These are phyloP conservation scores for Pseudogymnoascus pannorum DNA, from an alignment of 2,329 filamentous ascomycete species.

Conservation along the genomic window DNA sequence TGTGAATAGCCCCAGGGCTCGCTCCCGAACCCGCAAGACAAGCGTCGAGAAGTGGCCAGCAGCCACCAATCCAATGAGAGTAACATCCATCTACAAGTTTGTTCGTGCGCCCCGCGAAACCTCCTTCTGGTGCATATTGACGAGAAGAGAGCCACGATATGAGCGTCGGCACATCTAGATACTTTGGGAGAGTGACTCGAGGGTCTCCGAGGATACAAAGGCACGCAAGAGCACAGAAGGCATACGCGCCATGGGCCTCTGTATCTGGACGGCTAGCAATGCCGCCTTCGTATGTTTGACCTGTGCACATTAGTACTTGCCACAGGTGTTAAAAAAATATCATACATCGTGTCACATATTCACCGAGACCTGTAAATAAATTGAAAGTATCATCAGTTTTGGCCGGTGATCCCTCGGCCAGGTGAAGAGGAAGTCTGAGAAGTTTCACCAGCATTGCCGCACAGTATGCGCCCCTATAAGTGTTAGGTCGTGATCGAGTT, in stretches of 20 bases:
- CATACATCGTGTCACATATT: constrained; percentile 76
- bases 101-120: constrained; percentile 89
- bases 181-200: constrained; percentile 61
- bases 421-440: constrained; percentile 71
- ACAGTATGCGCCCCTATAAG: constrained; percentile 76
- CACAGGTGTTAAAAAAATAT: constrained; percentile 20
- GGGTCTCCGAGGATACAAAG: constrained; percentile 80
- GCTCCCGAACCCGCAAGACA: constrained; percentile 45
- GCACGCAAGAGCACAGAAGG: constrained; percentile 87
- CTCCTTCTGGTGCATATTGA: constrained; percentile 86
- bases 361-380: constrained; percentile 65
- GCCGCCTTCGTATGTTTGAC: constrained; percentile 91
- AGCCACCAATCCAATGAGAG: constrained; percentile 94
- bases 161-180: constrained; percentile 69
- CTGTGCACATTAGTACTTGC: constrained; percentile 33
- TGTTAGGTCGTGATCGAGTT: constrained; percentile 14
- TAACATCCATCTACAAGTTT: constrained; percentile 98
- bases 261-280: constrained; percentile 78
- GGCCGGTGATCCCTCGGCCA: constrained; percentile 66
- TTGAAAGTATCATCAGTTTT: constrained; percentile 52
- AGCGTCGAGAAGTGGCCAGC: constrained; percentile 86
- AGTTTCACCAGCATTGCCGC: constrained; percentile 77
- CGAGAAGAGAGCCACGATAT: constrained; percentile 83
- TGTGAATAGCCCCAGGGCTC: constrained; percentile 18
- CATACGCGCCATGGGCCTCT: constrained; percentile 94